A percentile compares a stretch with the other conserved stretches of the same genome.
These are phyloP conservation scores for Kurtzmaniella natalensis DNA, from an alignment of 1,139 yeast species.

Conservation along the genomic window DNA sequence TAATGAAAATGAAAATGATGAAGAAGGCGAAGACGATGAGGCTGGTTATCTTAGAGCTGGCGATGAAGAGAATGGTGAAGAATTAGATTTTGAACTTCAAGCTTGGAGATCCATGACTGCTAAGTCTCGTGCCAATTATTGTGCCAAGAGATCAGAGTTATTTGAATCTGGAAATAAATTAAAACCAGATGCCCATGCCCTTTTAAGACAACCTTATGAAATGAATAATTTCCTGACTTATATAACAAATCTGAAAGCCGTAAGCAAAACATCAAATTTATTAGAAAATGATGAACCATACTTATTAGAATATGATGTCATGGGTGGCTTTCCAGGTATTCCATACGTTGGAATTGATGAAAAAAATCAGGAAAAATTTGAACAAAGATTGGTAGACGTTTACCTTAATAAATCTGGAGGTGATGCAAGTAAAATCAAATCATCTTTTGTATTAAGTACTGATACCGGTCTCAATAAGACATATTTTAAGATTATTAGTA, in stretches of 20 bases:
- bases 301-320: conserved; percentile 77
- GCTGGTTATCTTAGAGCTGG: conserved; percentile 15
- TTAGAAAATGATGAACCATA: conserved; percentile 64
- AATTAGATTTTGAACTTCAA: conserved; percentile 59
- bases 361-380: conserved; percentile 43
- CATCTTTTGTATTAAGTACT: conserved; percentile 30
- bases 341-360: conserved; percentile 48
- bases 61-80: conserved; percentile 42
- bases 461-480: conserved; percentile 59
- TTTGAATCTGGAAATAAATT: conserved; percentile 55
- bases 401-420: conserved; percentile 28
- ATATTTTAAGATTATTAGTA: conserved; percentile 60
- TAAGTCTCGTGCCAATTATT: conserved; percentile 70
- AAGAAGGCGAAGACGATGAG: conserved; percentile 19
- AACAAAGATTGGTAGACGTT: conserved; percentile 42
- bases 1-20: conserved; percentile 15
- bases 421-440: conserved; percentile 22
- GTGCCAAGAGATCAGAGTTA: conserved; percentile 62
- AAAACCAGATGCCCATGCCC: conserved; percentile 65
- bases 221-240: conserved; percentile 54
- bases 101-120: conserved; percentile 84
- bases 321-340: conserved; percentile 75
- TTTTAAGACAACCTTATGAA: conserved; percentile 54
- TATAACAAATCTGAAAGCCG: conserved; percentile 38
- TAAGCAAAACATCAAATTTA: conserved; percentile 36